Conservation (phyloP, 805 yeast genomes). For the Blastobotrys americana region DNA sequence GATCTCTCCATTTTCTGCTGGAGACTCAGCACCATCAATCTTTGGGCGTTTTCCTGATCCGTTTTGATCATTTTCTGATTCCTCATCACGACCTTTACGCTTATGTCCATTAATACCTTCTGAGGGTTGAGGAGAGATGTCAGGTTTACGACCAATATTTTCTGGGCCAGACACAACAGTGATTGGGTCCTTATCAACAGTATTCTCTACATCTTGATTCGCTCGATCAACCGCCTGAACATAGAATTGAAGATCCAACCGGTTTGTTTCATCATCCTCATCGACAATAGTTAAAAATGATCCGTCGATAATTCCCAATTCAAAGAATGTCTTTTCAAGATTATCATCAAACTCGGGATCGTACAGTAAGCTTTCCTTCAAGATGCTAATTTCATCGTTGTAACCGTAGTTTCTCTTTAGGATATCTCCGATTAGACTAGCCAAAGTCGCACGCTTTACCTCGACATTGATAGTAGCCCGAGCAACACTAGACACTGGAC, state of each 20-base stretch:
- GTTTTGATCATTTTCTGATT: constrained; percentile 5
- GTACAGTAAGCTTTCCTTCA: constrained; percentile 60
- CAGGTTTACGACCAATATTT: constrained; percentile 13
- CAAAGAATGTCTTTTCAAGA: constrained; percentile 38
- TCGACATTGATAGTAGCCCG: constrained; percentile 25
- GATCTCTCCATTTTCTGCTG: constrained; percentile 7
- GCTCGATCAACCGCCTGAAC: constrained; percentile 1
- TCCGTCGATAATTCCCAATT: constrained; percentile 54
- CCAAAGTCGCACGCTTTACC: constrained; percentile 34
- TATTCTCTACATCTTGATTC: constrained; percentile 3
- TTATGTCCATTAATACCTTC: constrained; percentile 2
- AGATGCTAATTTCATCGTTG: constrained; percentile 47
- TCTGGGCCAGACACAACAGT: constrained; percentile 9
- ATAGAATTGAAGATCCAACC: constrained; percentile 43
- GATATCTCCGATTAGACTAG: constrained; percentile 42
- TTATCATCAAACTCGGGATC: constrained; percentile 90
- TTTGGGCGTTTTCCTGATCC: constrained; percentile 6
- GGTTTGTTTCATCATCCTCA: constrained; percentile 61
- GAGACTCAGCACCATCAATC: no score
- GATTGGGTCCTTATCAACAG: neutral
- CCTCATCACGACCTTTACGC: constrained; percentile 5
- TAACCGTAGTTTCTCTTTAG: constrained; percentile 41
- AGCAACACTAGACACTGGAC: constrained; percentile 45
- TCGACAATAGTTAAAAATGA: constrained; percentile 65
- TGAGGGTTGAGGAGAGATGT: constrained; percentile 3